phyloP scores from a whole-genome alignment of 2,329 filamentous ascomycete species.

The Monosporascus sp. region DNA sequence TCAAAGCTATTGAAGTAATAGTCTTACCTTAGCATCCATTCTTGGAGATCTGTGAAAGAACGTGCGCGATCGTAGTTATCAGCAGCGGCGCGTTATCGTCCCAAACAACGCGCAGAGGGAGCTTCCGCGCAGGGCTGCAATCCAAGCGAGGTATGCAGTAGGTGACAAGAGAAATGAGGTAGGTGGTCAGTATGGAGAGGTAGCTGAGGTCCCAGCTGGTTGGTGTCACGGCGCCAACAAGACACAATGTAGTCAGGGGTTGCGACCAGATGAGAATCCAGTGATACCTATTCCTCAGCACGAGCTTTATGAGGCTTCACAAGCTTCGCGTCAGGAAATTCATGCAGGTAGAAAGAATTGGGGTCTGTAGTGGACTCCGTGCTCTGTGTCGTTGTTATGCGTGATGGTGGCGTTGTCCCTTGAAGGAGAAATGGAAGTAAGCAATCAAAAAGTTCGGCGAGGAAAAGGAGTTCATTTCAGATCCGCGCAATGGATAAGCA shows the following conservation, averaged over 20 bases:
- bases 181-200: neutral
- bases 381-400: neutral
- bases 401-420: neutral
- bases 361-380: neutral
- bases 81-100: neutral
- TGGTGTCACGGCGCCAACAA: neutral
- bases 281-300: neutral
- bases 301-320: neutral
- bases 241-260: neutral
- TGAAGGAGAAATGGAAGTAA: neutral
- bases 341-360: neutral
- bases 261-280: neutral
- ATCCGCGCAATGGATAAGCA: neutral
- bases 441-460: neutral
- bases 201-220: neutral
- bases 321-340: neutral
- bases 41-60: neutral
- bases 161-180: neutral
- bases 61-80: too few species aligned
- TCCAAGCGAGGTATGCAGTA: neutral
- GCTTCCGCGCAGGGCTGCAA: neutral
- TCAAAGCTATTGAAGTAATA: neutral
- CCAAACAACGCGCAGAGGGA: neutral
- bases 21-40: slow-evolving; percentile 23
- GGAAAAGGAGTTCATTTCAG: neutral